phyloP scores from a whole-genome alignment of 2,329 filamentous ascomycete species.

The Sarocladium brachiariae region DNA sequence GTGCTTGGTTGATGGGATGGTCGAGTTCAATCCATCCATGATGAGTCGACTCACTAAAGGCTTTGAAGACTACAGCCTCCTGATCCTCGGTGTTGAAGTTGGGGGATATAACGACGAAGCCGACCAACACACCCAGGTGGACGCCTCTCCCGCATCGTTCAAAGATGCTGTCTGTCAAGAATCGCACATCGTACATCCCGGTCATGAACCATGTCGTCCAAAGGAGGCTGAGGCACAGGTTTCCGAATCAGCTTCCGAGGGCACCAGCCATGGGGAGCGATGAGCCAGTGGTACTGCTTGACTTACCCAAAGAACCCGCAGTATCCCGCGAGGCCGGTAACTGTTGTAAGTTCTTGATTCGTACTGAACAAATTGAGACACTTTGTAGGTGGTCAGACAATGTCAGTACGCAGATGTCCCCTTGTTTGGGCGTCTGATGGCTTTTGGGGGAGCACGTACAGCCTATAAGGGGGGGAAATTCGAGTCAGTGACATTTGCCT shows the following conservation, averaged over 20 bases:
- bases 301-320: conserved; percentile 25
- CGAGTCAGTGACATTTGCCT: not conserved
- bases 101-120: conserved; percentile 54
- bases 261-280: not conserved
- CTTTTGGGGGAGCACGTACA: too few relatives aligned
- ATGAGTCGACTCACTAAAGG: conserved; percentile 35
- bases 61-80: conserved; percentile 29
- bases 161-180: conserved; percentile 57
- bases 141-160: conserved; percentile 50
- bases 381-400: not conserved
- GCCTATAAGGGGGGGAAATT: not conserved
- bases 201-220: conserved; percentile 64
- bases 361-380: conserved; percentile 43
- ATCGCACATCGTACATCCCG: conserved; percentile 58
- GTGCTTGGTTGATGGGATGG: too few relatives aligned
- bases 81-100: conserved; percentile 34
- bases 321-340: conserved; percentile 25
- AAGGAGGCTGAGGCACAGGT: conserved; percentile 36
- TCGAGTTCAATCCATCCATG: too few relatives aligned
- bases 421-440: too few relatives aligned
- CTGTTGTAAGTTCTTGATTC: conserved; percentile 24
- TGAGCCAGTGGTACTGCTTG: not conserved
- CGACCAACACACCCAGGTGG: conserved; percentile 59
- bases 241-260: not conserved
- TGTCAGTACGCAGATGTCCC: not conserved